These are phyloP conservation scores for Fusarium sp. DNA, from an alignment of 2,329 filamentous ascomycete genomes.

Conservation along the genomic window DNA sequence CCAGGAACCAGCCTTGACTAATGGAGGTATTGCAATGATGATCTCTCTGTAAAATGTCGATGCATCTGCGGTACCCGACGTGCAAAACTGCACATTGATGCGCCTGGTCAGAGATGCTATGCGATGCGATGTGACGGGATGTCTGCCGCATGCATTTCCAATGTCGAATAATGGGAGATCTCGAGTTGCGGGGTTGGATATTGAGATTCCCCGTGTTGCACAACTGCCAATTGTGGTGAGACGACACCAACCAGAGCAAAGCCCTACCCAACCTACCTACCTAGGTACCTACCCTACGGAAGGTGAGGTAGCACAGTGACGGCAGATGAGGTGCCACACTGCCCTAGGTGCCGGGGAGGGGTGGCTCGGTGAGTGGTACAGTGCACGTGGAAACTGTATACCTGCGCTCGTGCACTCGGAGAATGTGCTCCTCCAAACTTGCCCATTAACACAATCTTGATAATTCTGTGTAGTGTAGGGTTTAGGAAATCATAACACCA, in stretches of 20 bases:
- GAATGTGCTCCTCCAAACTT: background rate
- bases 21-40: conserved; percentile 9
- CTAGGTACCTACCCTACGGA: background rate
- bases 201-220: conserved; percentile 20
- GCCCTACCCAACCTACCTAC: background rate
- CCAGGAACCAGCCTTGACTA: background rate
- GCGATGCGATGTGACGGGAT: conserved; percentile 29
- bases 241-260: conserved; percentile 12
- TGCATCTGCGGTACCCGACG: conserved; percentile 8
- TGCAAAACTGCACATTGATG: conserved; percentile 20
- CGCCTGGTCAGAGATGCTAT: conserved; percentile 32
- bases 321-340: conserved; percentile 1
- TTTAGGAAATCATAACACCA: background rate
- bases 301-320: conserved; percentile 10
- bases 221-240: conserved; percentile 10
- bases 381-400: conserved; percentile 15
- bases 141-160: conserved; percentile 4
- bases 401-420: background rate
- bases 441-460: background rate
- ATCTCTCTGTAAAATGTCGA: conserved; percentile 4
- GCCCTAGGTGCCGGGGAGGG: background rate
- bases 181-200: conserved; percentile 18
- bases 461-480: background rate
- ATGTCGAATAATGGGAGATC: conserved; percentile 19
- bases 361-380: background rate